Evolutionary conservation across 768 basidiomycete genomes (phyloP).

Genomic region (Piloderma croceum): DNA sequence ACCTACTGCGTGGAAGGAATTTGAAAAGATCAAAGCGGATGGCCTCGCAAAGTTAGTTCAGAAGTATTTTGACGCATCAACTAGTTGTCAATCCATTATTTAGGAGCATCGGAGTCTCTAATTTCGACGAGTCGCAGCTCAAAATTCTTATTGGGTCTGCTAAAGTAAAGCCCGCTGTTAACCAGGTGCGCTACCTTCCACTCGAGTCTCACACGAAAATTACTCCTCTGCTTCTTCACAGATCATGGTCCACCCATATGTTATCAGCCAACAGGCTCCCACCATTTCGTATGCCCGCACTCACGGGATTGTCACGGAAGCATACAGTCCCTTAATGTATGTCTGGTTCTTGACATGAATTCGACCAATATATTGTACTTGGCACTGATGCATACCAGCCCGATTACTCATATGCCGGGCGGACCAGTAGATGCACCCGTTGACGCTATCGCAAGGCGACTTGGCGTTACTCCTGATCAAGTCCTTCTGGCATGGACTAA

Average conservation of each 20-base stretch:
- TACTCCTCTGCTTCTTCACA: slow-evolving; percentile 17
- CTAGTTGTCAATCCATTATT: background rate
- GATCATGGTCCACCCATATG: slow-evolving; percentile 72
- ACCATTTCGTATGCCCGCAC: slow-evolving; percentile 52
- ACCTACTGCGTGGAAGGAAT: slow-evolving; percentile 54
- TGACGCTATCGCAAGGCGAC: slow-evolving; percentile 43
- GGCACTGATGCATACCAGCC: slow-evolving; percentile 33
- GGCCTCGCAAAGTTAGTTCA: slow-evolving; percentile 49
- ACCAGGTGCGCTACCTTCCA: slow-evolving; percentile 46
- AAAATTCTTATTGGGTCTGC: slow-evolving; percentile 50
- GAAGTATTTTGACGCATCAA: background rate
- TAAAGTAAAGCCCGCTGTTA: slow-evolving; percentile 59
- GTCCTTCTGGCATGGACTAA: slow-evolving; percentile 69
- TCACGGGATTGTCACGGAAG: slow-evolving; percentile 64
- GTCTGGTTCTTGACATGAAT: slow-evolving; percentile 16
- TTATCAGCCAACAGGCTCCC: slow-evolving; percentile 45
- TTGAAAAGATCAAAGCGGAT: slow-evolving; percentile 53
- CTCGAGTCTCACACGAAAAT: background rate
- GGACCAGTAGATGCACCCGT: slow-evolving; percentile 63
- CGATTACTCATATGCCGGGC: slow-evolving; percentile 52
- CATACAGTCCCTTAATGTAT: slow-evolving; percentile 63
- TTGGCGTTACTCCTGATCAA: slow-evolving; percentile 55
- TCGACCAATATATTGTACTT: too few relatives aligned
- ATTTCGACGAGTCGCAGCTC: slow-evolving; percentile 55
- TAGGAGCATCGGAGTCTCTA: slow-evolving; percentile 71